Conservation (phyloP, 345 rosid genomes). For the Melastoma malabathricum region DNA sequence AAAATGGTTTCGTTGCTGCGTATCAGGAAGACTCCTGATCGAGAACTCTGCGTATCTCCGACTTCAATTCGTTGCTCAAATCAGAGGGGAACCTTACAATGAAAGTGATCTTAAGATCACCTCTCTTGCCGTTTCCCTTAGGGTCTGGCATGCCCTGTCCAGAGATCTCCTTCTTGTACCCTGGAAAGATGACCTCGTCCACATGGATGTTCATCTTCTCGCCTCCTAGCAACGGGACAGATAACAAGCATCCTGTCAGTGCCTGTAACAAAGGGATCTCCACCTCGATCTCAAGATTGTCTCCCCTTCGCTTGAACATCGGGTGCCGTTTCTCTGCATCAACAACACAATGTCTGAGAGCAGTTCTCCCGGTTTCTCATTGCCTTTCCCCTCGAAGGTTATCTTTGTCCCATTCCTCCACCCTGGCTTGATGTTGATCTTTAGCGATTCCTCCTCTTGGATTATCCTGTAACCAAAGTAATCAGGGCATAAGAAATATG, state of each 20-base stretch:
- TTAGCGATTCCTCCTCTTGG: constrained; percentile 49
- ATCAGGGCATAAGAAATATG: background rate
- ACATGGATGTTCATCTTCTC: constrained; percentile 35
- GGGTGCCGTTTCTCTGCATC: constrained; percentile 56
- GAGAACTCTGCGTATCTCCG: constrained; percentile 30
- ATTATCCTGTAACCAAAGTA: constrained; percentile 23
- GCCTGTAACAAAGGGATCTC: constrained; percentile 73
- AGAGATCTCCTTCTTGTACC: constrained; percentile 38
- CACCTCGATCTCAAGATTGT: constrained; percentile 49
- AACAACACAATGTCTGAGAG: constrained; percentile 49
- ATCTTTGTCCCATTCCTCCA: constrained; percentile 86
- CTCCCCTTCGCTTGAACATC: constrained; percentile 45
- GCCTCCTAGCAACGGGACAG: constrained; percentile 56
- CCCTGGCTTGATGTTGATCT: constrained; percentile 63
- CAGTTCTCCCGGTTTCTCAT: constrained; percentile 57
- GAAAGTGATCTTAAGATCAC: constrained; percentile 43
- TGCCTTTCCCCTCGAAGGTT: constrained; percentile 73
- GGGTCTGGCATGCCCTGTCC: constrained; percentile 69
- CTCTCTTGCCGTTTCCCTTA: constrained; percentile 39
- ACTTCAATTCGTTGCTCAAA: constrained; percentile 39
- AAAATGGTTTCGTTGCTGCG: too few relatives aligned
- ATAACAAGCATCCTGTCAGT: constrained; percentile 56
- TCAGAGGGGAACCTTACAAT: constrained; percentile 43
- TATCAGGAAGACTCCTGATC: background rate
- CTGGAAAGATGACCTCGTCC: constrained; percentile 46